Base-by-base conservation (phyloP, 108 stramenopile genomes). In the Cyclostephanos invisitatus region DNA sequence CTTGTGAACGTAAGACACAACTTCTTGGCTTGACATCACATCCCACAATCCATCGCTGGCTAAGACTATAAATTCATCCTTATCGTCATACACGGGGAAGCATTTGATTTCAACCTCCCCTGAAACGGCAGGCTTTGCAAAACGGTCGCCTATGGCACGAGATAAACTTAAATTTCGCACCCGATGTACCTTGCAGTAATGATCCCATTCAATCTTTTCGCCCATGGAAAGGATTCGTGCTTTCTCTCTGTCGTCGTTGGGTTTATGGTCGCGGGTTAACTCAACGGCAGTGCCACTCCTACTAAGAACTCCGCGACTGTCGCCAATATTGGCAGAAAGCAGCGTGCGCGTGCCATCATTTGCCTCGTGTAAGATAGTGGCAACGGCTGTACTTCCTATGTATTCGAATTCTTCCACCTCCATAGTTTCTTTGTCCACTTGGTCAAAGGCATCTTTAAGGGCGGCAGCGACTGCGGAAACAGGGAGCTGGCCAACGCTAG, bases 11-110 rank as follows among this genome's bases (percentile, higher is more conserved):
- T 91, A 96, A 21, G 89, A 75, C 11, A 97, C 96, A 49, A 91
- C 96, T 69, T 98, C 97, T 74, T 98, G 88, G 64, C 90, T 96
- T 11, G 85, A 85, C 96, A 98, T 96, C 48, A 97, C 96, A 75
- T 98, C 98, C 97, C 97, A 98, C 22, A 98, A 67, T 0, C 98
- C 98, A 78, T 98, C 98, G 24, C 89, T 91, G 4, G 97, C 98
- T 37, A 98, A 58, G 0, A 83, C 28, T 37, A 83, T 72, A 61
- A 83, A 77, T 35, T 80, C 78, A 40, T 78, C 83, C 70, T 68
- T 76, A 35, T 65, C 74, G 47, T 78, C 74, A 38, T 76, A 46
- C 12, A 83, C 67, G 24, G 76, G 77, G 50, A 88, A 89, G 18
- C 58, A 59, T 53, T 70, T 62, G 51, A 92, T 84, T 24, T 92